Evolutionary conservation across 306 rosid genomes (phyloP).

Genomic region (Ormosia emarginata): DNA sequence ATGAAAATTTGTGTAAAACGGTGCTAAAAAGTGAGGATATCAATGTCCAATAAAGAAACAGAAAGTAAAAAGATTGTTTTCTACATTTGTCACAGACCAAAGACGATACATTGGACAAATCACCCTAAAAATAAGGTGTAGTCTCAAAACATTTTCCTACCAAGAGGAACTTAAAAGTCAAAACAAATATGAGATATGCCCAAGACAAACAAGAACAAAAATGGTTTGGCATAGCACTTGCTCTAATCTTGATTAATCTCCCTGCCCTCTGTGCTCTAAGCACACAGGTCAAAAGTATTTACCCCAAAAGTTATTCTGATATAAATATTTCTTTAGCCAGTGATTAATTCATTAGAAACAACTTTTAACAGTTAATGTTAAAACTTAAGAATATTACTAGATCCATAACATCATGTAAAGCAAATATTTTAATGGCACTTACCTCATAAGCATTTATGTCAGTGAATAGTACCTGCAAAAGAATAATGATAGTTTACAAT

Average conservation of each 20-base stretch:
- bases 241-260: too few species aligned
- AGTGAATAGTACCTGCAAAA: conserved; percentile 83
- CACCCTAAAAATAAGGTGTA: not conserved
- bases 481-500: not conserved
- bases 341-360: not conserved
- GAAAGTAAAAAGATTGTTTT: not conserved
- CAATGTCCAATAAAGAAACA: too few species aligned
- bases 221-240: not conserved
- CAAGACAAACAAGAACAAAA: not conserved
- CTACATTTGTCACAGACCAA: not conserved
- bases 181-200: not conserved
- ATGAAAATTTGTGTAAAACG: too few species aligned
- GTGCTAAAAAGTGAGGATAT: too few species aligned
- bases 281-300: too few species aligned
- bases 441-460: conserved; percentile 93
- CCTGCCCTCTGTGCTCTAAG: too few species aligned
- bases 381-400: not conserved
- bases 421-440: conserved; percentile 1
- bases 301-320: not conserved
- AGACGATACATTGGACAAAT: not conserved
- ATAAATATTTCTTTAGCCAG: not conserved
- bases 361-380: not conserved
- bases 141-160: not conserved
- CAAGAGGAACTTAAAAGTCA: not conserved
- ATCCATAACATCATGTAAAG: not conserved